A percentile compares a stretch with the other conserved stretches of the same genome.
Evolutionary conservation across 2,329 filamentous ascomycete genomes (phyloP).

Genomic region (Scopulariopsis brevicaulis): DNA sequence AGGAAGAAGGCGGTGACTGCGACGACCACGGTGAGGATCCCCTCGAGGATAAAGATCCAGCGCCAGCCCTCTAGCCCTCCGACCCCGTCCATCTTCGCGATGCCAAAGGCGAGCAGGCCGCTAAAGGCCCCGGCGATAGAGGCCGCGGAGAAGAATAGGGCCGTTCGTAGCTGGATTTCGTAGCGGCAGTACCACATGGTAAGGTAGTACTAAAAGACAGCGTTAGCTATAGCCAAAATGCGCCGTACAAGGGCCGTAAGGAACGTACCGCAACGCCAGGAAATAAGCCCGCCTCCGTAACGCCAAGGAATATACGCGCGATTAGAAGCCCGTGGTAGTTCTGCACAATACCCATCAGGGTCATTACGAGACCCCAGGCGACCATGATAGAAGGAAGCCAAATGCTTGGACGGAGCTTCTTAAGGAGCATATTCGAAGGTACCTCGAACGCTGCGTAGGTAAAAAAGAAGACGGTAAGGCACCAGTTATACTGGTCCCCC

Average conservation of each 20-base stretch:
- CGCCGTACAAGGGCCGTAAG: not conserved
- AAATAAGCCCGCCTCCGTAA: conserved; percentile 47
- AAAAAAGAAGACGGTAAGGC: conserved; percentile 40
- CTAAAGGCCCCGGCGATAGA: conserved; percentile 52
- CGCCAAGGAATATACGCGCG: conserved; percentile 32
- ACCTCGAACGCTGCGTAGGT: conserved; percentile 23
- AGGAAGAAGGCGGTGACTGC: conserved; percentile 33
- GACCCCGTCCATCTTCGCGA: conserved; percentile 44
- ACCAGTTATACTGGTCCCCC: conserved; percentile 58
- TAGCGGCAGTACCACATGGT: conserved; percentile 48
- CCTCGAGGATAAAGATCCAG: conserved; percentile 26
- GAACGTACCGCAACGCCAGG: conserved; percentile 39
- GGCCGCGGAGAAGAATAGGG: conserved; percentile 44
- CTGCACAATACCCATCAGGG: conserved; percentile 35
- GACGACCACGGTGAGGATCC: conserved; percentile 33
- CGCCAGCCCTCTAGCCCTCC: conserved; percentile 52
- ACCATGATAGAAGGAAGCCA: conserved; percentile 44
- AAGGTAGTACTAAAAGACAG: conserved; percentile 18
- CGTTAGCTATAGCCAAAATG: not conserved
- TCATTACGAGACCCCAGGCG: conserved; percentile 34
- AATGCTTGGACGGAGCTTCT: conserved; percentile 35
- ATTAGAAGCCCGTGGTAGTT: conserved; percentile 37
- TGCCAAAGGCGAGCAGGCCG: conserved; percentile 46
- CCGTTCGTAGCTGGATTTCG: conserved; percentile 50
- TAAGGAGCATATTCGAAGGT: conserved; percentile 47